Conservation (phyloP, 2,329 filamentous ascomycete species). For the Fusarium albosuccineum region DNA sequence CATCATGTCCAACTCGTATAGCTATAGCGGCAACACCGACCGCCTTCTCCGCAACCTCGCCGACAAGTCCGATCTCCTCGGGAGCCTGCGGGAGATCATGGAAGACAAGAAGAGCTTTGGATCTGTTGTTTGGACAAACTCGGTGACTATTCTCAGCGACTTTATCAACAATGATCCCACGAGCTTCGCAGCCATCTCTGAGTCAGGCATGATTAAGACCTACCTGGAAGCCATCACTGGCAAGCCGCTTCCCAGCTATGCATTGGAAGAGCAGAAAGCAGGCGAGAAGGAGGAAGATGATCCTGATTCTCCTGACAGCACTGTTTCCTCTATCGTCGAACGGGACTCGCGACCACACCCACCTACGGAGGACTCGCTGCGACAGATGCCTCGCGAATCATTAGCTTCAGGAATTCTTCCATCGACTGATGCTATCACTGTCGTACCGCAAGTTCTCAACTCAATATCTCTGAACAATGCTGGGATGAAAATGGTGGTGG, state of each 20-base stretch:
- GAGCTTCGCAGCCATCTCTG: slow-evolving; percentile 94
- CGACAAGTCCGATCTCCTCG: slow-evolving; percentile 88
- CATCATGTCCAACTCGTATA: slow-evolving; percentile 84
- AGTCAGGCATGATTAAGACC: slow-evolving; percentile 89
- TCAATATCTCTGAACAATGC: slow-evolving; percentile 92
- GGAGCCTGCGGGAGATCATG: slow-evolving; percentile 83
- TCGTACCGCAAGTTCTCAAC: slow-evolving; percentile 88
- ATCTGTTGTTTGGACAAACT: slow-evolving; percentile 95
- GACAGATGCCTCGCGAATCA: slow-evolving; percentile 56
- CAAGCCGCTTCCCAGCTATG: slow-evolving; percentile 55
- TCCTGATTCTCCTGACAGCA: slow-evolving; percentile 55
- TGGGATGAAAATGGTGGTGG: slow-evolving; percentile 88
- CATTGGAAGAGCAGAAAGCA: slow-evolving; percentile 47
- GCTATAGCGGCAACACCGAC: slow-evolving; percentile 83
- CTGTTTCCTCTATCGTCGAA: slow-evolving; percentile 54
- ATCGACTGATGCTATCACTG: slow-evolving; percentile 88
- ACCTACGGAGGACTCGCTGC: slow-evolving; percentile 64
- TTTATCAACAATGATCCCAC: slow-evolving; percentile 99
- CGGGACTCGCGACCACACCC: slow-evolving; percentile 63
- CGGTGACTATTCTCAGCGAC: slow-evolving; percentile 90
- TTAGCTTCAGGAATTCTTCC: slow-evolving; percentile 82
- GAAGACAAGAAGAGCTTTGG: slow-evolving; percentile 85
- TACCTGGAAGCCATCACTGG: slow-evolving; percentile 86
- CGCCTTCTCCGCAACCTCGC: slow-evolving; percentile 92
- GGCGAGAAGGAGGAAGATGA: slow-evolving; percentile 51